Evolutionary conservation across 805 yeast genomes (phyloP).

Genomic region (Kazachstania africana): DNA sequence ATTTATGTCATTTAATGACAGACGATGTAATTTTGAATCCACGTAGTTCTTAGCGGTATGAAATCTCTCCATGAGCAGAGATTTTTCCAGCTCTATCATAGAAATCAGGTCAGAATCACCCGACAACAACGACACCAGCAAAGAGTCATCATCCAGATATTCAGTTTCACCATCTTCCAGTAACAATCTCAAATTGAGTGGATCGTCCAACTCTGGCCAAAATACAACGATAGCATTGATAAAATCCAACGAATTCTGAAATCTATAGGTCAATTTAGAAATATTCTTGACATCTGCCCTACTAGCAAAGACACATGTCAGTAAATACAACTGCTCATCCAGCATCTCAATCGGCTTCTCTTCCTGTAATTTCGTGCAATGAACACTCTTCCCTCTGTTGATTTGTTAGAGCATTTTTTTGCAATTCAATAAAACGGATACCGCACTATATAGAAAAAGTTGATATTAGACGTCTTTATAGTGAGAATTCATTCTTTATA

Average conservation of each 20-base stretch:
- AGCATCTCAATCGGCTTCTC: slow-evolving; percentile 4
- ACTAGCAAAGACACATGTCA: slow-evolving; percentile 17
- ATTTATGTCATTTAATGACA: slow-evolving; percentile 2
- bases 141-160: slow-evolving; percentile 13
- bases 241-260: slow-evolving; percentile 7
- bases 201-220: slow-evolving; percentile 25
- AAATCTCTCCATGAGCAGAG: slow-evolving; percentile 7
- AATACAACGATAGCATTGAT: slow-evolving; percentile 16
- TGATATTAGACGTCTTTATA: no score
- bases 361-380: not conserved
- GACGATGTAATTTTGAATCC: slow-evolving; percentile 4
- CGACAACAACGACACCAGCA: slow-evolving; percentile 19
- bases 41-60: slow-evolving; percentile 8
- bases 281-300: slow-evolving; percentile 11
- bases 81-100: slow-evolving; percentile 16
- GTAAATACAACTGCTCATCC: slow-evolving; percentile 15
- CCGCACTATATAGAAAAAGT: no score
- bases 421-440: no score
- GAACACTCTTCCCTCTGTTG: not conserved
- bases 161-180: slow-evolving; percentile 5
- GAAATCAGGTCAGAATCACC: slow-evolving; percentile 11
- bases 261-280: slow-evolving; percentile 2
- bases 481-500: no score
- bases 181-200: slow-evolving; percentile 9
- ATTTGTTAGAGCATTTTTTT: no score